Conservation (phyloP, 75 land plant genomes). For the Pseudotsuga menziesii region DNA sequence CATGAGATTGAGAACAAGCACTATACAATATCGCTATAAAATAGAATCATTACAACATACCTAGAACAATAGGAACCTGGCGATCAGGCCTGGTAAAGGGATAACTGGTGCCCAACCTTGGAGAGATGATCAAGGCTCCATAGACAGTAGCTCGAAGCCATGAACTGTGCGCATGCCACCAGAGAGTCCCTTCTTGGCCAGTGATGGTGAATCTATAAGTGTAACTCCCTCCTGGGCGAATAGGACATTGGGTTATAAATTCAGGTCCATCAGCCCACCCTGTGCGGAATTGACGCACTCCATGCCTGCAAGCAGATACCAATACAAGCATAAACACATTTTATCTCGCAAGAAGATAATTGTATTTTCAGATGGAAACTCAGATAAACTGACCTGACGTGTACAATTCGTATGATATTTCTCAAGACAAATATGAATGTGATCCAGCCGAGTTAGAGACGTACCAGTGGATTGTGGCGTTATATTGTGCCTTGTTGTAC, state of each 20-base stretch:
- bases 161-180: neutral
- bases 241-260: neutral
- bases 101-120: conserved; percentile 3
- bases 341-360: too few relatives aligned
- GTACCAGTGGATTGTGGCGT: too few relatives aligned
- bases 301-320: neutral
- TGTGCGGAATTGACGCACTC: conserved; percentile 5
- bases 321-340: too few relatives aligned
- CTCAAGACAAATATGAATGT: too few relatives aligned
- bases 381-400: too few relatives aligned
- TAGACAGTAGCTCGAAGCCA: conserved; percentile 38
- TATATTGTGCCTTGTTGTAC: too few relatives aligned
- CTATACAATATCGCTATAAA: neutral
- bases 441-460: too few relatives aligned
- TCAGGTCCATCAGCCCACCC: conserved; percentile 7
- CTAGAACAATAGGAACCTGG: conserved; percentile 15
- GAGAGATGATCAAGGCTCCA: conserved; percentile 27
- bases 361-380: too few relatives aligned
- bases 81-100: conserved; percentile 9
- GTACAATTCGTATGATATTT: too few relatives aligned
- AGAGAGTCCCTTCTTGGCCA: neutral
- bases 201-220: neutral
- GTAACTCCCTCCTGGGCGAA: neutral
- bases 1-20: neutral
- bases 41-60: neutral